Evolutionary conservation across 1,139 yeast species (phyloP), one percentile per base, ranked within the genome.

Genomic region (Lodderomyces elongisporus): DNA sequence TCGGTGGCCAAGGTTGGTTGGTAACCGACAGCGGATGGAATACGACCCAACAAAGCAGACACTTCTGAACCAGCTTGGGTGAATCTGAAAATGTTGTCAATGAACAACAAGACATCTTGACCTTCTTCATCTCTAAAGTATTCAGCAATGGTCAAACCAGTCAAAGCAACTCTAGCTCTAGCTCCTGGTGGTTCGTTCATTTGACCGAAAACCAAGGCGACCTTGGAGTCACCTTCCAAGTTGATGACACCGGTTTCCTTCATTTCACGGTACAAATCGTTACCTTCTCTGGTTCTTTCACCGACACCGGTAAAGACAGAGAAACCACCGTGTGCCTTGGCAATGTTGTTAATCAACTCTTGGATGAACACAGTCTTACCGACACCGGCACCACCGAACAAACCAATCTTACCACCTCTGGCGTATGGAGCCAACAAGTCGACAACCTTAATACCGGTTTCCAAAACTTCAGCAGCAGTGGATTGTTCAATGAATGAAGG

Each of bases 301-400:
- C 98, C 98, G 73, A 91, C 98, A 87, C 98, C 98, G 60, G 96
- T 85, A 84, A 91, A 91, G 53, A 91, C 98, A 42, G 98, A 91
- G 95, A 89, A 91, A 84, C 98, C 98, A 87, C 98, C 98, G 70
- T 91, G 98, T 59, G 98, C 98, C 80, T 89, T 91, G 69, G 98
- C 98, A 64, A 91, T 91, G 81, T 91, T 91, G 88, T 91, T 89
- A 72, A 91, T 91, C 77, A 91, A 82, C 77, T 91, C 98, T 79
- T 91, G 98, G 74, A 91, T 91, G 74, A 91, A 91, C 49, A 91
- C 98, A 70, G 98, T 91, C 77, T 91, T 91, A 77, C 98, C 98
- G 87, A 91, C 98, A 89, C 98, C 98, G 71, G 98, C 98, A 89
- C 98, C 98, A 79, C 98, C 98, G 85, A 91, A 91, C 65, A 91